phyloP scores from a whole-genome alignment of 1,284 basidiomycete species.

The Puccinia novopanici region DNA sequence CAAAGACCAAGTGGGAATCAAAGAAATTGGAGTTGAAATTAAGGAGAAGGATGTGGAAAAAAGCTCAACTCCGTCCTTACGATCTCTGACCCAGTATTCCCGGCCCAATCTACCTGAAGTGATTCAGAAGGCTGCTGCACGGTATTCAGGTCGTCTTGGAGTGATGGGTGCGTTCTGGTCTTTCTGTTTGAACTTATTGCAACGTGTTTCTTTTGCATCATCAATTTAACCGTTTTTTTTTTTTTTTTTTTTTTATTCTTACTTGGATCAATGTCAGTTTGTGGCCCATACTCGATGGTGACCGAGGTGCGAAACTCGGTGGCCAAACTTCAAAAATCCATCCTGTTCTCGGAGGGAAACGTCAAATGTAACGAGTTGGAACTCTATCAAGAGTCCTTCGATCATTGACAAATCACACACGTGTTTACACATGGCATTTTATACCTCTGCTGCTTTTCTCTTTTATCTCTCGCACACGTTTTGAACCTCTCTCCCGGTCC shows the following conservation, averaged over 20 bases:
- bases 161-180: slow-evolving; percentile 43
- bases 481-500: too few species aligned
- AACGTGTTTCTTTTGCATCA: too few species aligned
- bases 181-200: not conserved
- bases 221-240: too few species aligned
- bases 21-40: not conserved
- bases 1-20: not conserved
- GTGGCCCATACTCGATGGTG: slow-evolving; percentile 60
- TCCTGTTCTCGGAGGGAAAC: slow-evolving; percentile 53
- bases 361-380: slow-evolving; percentile 23
- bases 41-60: not conserved
- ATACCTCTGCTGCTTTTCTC: too few species aligned
- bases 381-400: slow-evolving; percentile 43
- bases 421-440: not conserved
- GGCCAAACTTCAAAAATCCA: slow-evolving; percentile 58
- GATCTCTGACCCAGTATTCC: not conserved
- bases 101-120: slow-evolving; percentile 19
- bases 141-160: slow-evolving; percentile 23
- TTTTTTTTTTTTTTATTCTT: too few species aligned
- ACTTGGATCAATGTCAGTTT: too few species aligned
- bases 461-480: not conserved
- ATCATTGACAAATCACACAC: not conserved
- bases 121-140: slow-evolving; percentile 1
- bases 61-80: not conserved
- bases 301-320: slow-evolving; percentile 61